These are phyloP conservation scores for Crinitomyces ghanaensis DNA, from an alignment of 805 yeast genomes.

Conservation along the genomic window DNA sequence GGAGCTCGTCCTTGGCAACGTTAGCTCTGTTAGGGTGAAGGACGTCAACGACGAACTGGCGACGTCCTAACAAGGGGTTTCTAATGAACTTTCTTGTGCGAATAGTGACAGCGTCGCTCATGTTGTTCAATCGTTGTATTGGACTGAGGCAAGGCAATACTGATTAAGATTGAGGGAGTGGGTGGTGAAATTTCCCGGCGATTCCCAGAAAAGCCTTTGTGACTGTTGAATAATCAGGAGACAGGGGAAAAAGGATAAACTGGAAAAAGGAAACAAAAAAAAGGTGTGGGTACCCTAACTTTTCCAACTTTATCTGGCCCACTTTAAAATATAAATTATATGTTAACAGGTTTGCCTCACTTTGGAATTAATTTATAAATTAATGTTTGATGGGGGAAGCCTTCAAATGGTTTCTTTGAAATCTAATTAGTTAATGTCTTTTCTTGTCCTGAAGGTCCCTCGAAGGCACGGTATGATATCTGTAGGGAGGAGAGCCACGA, in stretches of 20 bases:
- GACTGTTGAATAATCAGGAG: not conserved
- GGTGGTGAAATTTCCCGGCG: not conserved
- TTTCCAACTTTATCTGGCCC: too few relatives aligned
- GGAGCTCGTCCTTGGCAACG: slow-evolving; percentile 98
- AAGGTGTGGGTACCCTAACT: too few relatives aligned
- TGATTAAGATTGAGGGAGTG: too few relatives aligned
- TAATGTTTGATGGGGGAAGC: too few relatives aligned
- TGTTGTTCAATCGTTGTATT: slow-evolving; percentile 22
- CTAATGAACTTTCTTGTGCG: slow-evolving; percentile 99
- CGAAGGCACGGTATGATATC: slow-evolving; percentile 74
- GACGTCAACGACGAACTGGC: slow-evolving; percentile 99
- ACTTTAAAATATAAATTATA: too few relatives aligned
- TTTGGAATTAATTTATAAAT: too few relatives aligned
- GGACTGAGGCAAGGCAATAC: not conserved
- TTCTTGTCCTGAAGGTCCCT: slow-evolving; percentile 24
- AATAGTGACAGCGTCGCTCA: slow-evolving; percentile 99
- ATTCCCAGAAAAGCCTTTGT: slow-evolving; percentile 2
- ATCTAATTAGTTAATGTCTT: too few relatives aligned
- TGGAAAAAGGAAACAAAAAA: too few relatives aligned
- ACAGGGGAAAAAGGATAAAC: not conserved
- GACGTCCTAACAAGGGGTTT: slow-evolving; percentile 98
- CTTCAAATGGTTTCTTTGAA: too few relatives aligned
- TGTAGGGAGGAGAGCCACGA: slow-evolving; percentile 61
- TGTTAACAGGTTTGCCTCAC: too few relatives aligned
- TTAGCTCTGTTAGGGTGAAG: slow-evolving; percentile 99